Evolutionary conservation across 2,329 filamentous ascomycete genomes (phyloP).

Genomic region (Xylaria hypoxylon): DNA sequence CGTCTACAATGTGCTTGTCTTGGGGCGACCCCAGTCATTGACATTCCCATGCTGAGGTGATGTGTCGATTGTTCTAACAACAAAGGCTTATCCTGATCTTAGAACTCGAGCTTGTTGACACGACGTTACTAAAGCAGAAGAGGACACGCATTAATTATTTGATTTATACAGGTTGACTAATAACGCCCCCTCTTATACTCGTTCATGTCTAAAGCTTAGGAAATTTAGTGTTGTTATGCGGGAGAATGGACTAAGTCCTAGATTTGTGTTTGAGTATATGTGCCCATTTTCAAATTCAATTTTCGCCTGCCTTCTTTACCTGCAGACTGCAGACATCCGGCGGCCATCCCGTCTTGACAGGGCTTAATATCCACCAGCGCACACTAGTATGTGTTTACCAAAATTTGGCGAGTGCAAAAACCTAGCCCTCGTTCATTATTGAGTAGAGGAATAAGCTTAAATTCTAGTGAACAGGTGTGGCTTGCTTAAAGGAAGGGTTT

Average conservation of each 20-base stretch:
- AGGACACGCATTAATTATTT: background rate
- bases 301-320: constrained; percentile 10
- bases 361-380: constrained; percentile 6
- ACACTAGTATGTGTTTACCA: constrained; percentile 2
- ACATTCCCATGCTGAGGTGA: background rate
- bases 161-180: background rate
- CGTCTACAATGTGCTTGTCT: background rate
- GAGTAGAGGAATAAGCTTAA: background rate
- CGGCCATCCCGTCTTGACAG: background rate
- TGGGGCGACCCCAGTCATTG: background rate
- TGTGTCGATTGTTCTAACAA: constrained; percentile 11
- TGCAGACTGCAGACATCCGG: constrained; percentile 13
- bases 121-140: background rate
- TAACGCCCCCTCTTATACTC: background rate
- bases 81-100: background rate
- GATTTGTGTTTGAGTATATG: background rate
- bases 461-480: constrained; percentile 1
- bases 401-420: background rate
- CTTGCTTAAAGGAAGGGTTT: background rate
- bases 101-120: background rate
- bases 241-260: background rate
- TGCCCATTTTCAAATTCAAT: background rate
- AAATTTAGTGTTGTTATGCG: background rate
- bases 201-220: background rate
- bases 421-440: background rate